Evolutionary conservation across 192 early-diverging fungal species (phyloP).

Genomic region (Coemansia sp.): DNA sequence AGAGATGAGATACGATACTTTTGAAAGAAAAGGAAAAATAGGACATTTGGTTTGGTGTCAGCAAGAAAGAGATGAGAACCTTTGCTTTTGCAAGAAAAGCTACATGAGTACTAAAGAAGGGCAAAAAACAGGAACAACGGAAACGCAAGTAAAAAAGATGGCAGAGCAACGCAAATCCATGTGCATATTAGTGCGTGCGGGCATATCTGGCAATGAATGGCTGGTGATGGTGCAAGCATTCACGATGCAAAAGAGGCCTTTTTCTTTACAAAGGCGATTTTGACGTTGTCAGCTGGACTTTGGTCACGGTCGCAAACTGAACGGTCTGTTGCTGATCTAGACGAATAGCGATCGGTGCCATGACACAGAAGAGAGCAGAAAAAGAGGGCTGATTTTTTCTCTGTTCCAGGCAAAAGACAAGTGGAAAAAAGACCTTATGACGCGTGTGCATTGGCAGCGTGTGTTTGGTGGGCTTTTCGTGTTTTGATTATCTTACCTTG

Average conservation of each 20-base stretch:
- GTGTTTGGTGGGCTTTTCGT: slow-evolving; percentile 44
- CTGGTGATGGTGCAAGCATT: not conserved
- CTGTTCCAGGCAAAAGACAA: not conserved
- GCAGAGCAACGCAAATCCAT: slow-evolving; percentile 22
- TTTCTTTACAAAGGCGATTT: too few species aligned
- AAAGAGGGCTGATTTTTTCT: not conserved
- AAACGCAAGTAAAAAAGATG: slow-evolving; percentile 14
- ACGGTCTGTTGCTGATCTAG: not conserved
- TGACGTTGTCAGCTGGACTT: slow-evolving; percentile 1
- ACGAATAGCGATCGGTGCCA: not conserved
- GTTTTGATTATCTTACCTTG: slow-evolving; percentile 30
- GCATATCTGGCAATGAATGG: not conserved
- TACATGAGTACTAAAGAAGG: not conserved
- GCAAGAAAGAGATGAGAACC: slow-evolving; percentile 4
- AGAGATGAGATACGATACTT: not conserved
- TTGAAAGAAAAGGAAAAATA: not conserved
- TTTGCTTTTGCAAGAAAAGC: not conserved
- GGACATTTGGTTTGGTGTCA: not conserved
- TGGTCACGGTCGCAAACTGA: not conserved
- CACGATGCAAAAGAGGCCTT: too few species aligned
- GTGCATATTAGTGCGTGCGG: slow-evolving; percentile 9
- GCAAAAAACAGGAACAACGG: slow-evolving; percentile 4
- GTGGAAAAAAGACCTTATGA: slow-evolving; percentile 3
- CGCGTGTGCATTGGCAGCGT: slow-evolving; percentile 15
- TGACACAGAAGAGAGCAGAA: not conserved